These are phyloP conservation scores for Dipodascus albidus DNA, from an alignment of 805 yeast genomes.

Conservation along the genomic window DNA sequence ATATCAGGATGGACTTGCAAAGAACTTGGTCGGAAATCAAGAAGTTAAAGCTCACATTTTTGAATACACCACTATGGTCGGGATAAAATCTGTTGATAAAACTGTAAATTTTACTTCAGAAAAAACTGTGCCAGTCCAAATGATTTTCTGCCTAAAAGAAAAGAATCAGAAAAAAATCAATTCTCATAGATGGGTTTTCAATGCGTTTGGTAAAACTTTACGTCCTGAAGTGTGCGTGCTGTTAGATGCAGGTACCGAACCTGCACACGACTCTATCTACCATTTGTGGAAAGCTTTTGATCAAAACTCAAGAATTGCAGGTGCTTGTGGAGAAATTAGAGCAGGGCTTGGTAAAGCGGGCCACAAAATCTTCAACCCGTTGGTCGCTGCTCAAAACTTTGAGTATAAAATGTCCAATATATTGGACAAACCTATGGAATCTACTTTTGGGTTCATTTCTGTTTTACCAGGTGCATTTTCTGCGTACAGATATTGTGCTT, in stretches of 20 bases:
- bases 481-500: conserved; percentile 80
- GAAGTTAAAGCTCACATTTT: conserved; percentile 79
- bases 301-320: conserved; percentile 71
- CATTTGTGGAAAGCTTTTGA: conserved; percentile 83
- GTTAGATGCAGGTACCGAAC: conserved; percentile 91
- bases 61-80: conserved; percentile 88
- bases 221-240: conserved; percentile 76
- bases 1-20: conserved; percentile 93
- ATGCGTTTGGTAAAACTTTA: conserved; percentile 75
- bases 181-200: conserved; percentile 95
- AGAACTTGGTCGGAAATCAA: conserved; percentile 73
- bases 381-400: conserved; percentile 93
- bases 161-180: conserved; percentile 82
- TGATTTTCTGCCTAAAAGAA: conserved; percentile 83
- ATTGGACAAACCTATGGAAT: conserved; percentile 90
- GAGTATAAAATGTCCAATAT: conserved; percentile 94
- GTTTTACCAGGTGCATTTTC: conserved; percentile 96
- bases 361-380: conserved; percentile 57
- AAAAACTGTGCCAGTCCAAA: conserved; percentile 67
- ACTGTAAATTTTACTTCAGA: conserved; percentile 59
- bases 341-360: conserved; percentile 64
- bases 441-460: conserved; percentile 86
- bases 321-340: conserved; percentile 95
- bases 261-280: conserved; percentile 72
- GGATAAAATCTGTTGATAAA: conserved; percentile 47